A percentile compares a stretch with the other conserved stretches of the same genome.
These are phyloP conservation scores for Bruguiera parviflora DNA, from an alignment of 345 rosid species.

Conservation along the genomic window DNA sequence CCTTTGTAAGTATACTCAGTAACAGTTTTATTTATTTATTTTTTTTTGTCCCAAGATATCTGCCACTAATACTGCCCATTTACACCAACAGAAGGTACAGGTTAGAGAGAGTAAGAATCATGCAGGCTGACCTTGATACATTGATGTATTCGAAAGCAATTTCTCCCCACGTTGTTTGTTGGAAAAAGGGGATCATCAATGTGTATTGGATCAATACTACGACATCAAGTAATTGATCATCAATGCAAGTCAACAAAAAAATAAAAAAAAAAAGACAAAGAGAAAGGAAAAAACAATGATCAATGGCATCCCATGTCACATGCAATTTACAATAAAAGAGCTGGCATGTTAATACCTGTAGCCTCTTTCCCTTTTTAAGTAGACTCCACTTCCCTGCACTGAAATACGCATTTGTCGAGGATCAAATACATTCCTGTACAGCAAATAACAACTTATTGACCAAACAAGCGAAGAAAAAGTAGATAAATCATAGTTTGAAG, in stretches of 20 bases:
- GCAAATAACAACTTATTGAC: not conserved
- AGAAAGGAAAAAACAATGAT: not conserved
- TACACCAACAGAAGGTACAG: not conserved
- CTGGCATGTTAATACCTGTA: conserved; percentile 51
- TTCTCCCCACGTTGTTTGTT: conserved; percentile 91
- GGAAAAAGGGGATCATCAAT: conserved; percentile 94
- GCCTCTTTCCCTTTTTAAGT: conserved; percentile 88
- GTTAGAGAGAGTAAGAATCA: conserved; percentile 5
- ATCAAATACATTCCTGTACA: conserved; percentile 86
- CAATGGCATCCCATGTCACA: conserved; percentile 4
- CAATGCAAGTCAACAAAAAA: conserved; percentile 16
- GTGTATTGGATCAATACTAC: conserved; percentile 93
- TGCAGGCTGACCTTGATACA: conserved; percentile 72
- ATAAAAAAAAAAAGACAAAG: not conserved
- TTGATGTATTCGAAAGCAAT: conserved; percentile 97
- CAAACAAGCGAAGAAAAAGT: not conserved
- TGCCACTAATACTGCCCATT: not conserved
- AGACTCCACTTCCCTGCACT: conserved; percentile 89
- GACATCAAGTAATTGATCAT: conserved; percentile 26
- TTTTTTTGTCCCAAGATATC: no score
- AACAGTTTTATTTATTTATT: no score
- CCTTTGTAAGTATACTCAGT: no score
- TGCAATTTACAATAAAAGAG: conserved; percentile 1
- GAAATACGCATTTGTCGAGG: conserved; percentile 97
- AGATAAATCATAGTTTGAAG: not conserved